Conservation (phyloP, 2,329 filamentous ascomycete genomes). For the Colletotrichum coccodes region DNA sequence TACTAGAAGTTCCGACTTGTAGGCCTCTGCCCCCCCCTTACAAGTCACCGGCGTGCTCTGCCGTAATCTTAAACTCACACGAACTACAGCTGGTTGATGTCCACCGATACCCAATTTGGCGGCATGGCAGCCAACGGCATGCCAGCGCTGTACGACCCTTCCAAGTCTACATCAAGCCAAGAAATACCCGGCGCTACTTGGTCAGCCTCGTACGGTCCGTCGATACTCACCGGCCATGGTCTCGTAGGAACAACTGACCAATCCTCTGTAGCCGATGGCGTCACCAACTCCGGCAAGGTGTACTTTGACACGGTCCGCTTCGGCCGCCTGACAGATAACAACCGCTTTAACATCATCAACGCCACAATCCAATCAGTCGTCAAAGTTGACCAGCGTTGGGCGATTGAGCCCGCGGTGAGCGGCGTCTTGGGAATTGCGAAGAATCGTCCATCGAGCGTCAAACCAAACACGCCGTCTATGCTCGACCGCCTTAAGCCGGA, state of each 20-base stretch:
- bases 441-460: slow-evolving; percentile 54
- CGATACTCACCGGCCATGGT: slow-evolving; percentile 38
- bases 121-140: slow-evolving; percentile 45
- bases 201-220: slow-evolving; percentile 60
- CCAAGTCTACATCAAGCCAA: slow-evolving; percentile 54
- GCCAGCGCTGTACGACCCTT: slow-evolving; percentile 57
- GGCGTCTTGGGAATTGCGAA: slow-evolving; percentile 65
- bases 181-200: slow-evolving; percentile 56
- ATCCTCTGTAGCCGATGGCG: slow-evolving; percentile 51
- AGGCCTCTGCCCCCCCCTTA: not conserved
- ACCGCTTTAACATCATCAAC: slow-evolving; percentile 51
- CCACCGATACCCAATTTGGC: slow-evolving; percentile 44
- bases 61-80: not conserved
- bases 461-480: slow-evolving; percentile 54
- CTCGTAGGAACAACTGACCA: not conserved
- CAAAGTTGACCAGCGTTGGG: slow-evolving; percentile 53
- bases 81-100: slow-evolving; percentile 32
- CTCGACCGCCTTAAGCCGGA: slow-evolving; percentile 54
- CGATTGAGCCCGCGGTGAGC: slow-evolving; percentile 53
- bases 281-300: slow-evolving; percentile 56
- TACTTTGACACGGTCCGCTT: slow-evolving; percentile 61
- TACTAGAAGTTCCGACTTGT: slow-evolving; percentile 25
- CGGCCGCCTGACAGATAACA: slow-evolving; percentile 38
- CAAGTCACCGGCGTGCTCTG: not conserved
- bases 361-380: slow-evolving; percentile 61